Evolutionary conservation across 495 filamentous ascomycete species (phyloP), one percentile per base, ranked within the genome.

Genomic region (Extremus antarcticus): DNA sequence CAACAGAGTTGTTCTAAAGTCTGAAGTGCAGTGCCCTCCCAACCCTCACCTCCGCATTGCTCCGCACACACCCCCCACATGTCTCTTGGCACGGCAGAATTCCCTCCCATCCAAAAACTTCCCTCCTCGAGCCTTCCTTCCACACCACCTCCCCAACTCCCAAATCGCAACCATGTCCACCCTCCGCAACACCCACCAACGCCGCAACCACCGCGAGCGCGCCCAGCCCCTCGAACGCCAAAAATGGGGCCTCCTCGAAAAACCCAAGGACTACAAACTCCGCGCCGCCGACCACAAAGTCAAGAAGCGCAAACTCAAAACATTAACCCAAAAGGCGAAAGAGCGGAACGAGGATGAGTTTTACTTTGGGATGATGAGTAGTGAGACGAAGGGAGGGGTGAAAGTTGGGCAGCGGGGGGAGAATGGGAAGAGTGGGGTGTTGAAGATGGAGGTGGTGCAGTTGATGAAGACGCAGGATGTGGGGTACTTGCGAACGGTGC

Each of bases 341-440:
- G 82, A 92, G 41, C 84, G 88, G 58, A 97, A 98, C 69, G 88
- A 90, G 40, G 92, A 98, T 80, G 90, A 95, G 70, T 98, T 97
- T 74, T 83, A 87, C 71, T 95, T 88, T 65, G 85, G 83, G 22
- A 98, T 98, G 92, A 78, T 94, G 69, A 77, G 73, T 48, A 74
- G 67, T 0, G 70, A 77, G 51, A 80, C 83, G 25, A 78, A 79
- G 53, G 81, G 85, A 58, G 84, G 86, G 4, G 76, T 78, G 59
- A 75, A 74, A 52, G 68, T 77, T 39, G 68, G 80, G 52, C 76
- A 80, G 59, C 66, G 79, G 32, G 59, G 59, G 25, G 58, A 58
- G 23, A 24, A 29, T 15, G 50, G 49, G 2, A 55, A 50, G 1
- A 45, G 41, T 20, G 55, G 55, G 41, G 29, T 21, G 15, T 67